Conservation (phyloP, 1,284 basidiomycete genomes). For the Melampsora larici-populina region DNA sequence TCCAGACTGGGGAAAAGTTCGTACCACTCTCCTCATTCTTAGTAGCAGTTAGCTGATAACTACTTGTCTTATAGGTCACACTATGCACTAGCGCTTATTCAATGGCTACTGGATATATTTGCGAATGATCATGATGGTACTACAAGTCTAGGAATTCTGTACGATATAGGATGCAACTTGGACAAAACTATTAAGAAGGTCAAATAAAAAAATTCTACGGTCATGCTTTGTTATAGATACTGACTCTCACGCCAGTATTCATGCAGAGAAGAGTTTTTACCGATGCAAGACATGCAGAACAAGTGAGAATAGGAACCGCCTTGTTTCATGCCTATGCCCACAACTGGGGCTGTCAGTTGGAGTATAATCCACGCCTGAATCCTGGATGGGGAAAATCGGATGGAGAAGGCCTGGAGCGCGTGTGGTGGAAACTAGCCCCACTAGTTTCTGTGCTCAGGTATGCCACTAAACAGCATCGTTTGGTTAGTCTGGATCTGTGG, state of each 20-base stretch:
- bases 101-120: background rate
- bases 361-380: constrained; percentile 11
- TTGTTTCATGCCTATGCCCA: constrained; percentile 28
- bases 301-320: background rate
- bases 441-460: no score
- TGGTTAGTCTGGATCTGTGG: no score
- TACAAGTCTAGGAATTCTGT: background rate
- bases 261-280: no score
- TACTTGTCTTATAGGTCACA: background rate
- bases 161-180: constrained; percentile 8
- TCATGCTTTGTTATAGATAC: no score
- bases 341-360: constrained; percentile 18
- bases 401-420: no score
- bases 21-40: no score
- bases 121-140: background rate
- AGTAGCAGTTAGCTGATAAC: no score
- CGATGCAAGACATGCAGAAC: no score
- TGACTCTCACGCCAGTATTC: background rate
- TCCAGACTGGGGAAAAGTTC: no score
- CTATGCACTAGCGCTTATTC: background rate
- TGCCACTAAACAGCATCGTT: no score
- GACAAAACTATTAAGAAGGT: constrained; percentile 6
- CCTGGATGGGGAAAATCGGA: constrained; percentile 9
- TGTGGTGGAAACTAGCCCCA: no score
- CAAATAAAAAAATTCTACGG: no score